phyloP scores from a whole-genome alignment of 257 asterid species.

The Solanum paucissectum region DNA sequence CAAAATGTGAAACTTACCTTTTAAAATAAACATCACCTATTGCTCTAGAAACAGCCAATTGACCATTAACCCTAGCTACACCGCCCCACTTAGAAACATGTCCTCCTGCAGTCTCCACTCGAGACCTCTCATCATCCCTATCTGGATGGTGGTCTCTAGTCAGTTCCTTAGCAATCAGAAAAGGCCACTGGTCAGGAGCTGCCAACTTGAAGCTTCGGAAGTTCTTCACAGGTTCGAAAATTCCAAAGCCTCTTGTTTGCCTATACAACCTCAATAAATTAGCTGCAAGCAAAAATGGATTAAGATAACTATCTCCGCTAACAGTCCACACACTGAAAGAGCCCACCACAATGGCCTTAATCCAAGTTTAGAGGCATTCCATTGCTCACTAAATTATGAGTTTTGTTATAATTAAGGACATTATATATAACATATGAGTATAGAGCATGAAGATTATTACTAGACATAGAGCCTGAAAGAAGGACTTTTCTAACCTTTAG shows the following conservation, averaged over 20 bases:
- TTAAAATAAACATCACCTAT: constrained; percentile 79
- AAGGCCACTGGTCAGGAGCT: constrained; percentile 64
- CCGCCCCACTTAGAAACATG: constrained; percentile 82
- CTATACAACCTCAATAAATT: constrained; percentile 61
- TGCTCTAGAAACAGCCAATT: constrained; percentile 87
- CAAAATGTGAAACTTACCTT: constrained; percentile 33
- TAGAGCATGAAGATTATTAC: not conserved
- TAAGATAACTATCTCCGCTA: not conserved
- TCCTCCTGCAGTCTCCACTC: constrained; percentile 94
- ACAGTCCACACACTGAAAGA: not conserved
- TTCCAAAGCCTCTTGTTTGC: constrained; percentile 38
- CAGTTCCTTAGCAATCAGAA: constrained; percentile 68
- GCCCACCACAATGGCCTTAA: not conserved
- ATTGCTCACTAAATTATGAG: not conserved
- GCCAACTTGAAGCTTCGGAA: constrained; percentile 46
- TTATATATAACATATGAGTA: not conserved
- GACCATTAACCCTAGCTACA: constrained; percentile 90
- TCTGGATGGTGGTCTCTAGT: constrained; percentile 97
- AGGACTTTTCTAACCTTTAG: constrained; percentile 52
- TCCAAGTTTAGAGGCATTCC: not conserved
- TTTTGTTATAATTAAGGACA: not conserved
- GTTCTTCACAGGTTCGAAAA: constrained; percentile 41
- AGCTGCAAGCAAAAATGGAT: constrained; percentile 46
- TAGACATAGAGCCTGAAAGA: not conserved
- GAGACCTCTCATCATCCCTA: constrained; percentile 75